Evolutionary conservation across 2,329 filamentous ascomycete genomes (phyloP).

Genomic region (Bipolaris bicolor): DNA sequence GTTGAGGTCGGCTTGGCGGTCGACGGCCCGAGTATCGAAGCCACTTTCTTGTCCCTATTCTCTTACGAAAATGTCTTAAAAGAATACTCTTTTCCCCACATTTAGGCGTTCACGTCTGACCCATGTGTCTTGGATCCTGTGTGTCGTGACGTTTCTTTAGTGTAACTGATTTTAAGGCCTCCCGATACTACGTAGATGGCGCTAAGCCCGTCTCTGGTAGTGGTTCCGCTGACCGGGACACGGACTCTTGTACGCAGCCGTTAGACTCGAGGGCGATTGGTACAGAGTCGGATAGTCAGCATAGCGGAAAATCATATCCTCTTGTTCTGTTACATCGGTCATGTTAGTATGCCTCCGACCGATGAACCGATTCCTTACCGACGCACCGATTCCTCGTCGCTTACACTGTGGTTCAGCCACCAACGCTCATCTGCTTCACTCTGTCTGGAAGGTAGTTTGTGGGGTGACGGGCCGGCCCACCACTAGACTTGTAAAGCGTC

Average conservation of each 20-base stretch:
- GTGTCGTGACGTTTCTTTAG: not conserved
- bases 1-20: not conserved
- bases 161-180: conserved; percentile 2
- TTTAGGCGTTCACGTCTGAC: conserved; percentile 23
- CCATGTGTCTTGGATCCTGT: not conserved
- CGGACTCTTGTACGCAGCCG: not conserved
- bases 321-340: not conserved
- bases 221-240: not conserved
- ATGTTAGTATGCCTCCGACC: not conserved
- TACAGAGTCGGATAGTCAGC: not conserved
- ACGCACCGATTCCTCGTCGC: not conserved
- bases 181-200: not conserved
- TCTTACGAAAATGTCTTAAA: not conserved
- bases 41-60: not conserved
- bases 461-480: conserved; percentile 3
- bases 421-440: conserved; percentile 1
- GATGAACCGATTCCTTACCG: not conserved
- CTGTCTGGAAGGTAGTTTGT: conserved; percentile 4
- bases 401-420: not conserved
- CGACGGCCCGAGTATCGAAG: not conserved
- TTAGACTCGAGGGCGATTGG: not conserved
- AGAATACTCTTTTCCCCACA: not conserved
- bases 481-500: not conserved
- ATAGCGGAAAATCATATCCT: not conserved
- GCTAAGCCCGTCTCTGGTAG: not conserved